Conservation (phyloP, 495 filamentous ascomycete species). For the Bathelium albidoporum region DNA sequence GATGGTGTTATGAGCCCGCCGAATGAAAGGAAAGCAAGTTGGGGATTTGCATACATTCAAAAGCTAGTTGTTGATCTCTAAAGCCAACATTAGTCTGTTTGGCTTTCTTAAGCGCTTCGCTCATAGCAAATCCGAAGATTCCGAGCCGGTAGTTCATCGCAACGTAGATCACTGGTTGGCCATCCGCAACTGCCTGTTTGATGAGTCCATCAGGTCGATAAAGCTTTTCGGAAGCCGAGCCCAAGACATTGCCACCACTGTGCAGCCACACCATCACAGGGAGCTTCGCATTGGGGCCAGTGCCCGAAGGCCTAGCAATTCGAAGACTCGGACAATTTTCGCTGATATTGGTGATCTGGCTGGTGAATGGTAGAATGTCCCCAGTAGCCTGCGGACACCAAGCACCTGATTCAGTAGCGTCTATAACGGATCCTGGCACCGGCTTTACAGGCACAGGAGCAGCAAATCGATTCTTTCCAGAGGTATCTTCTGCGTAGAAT, state of each 20-base stretch:
- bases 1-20: no score
- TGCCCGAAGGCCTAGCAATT: constrained; percentile 32
- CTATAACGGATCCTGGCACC: constrained; percentile 25
- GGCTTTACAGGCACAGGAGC: constrained; percentile 30
- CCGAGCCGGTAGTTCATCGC: constrained; percentile 39
- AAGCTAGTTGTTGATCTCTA: constrained; percentile 35
- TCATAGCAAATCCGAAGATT: not conserved
- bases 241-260: constrained; percentile 33
- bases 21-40: no score
- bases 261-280: constrained; percentile 33
- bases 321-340: constrained; percentile 41
- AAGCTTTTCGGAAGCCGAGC: constrained; percentile 30
- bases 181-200: constrained; percentile 33
- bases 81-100: constrained; percentile 31
- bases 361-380: constrained; percentile 26
- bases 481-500: constrained; percentile 36
- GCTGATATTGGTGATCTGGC: constrained; percentile 28
- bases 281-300: constrained; percentile 22
- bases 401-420: constrained; percentile 33
- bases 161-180: constrained; percentile 35
- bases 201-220: constrained; percentile 36
- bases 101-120: constrained; percentile 3
- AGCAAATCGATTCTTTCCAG: constrained; percentile 36
- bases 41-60: constrained; percentile 35
- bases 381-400: constrained; percentile 35